A percentile compares a stretch with the other conserved stretches of the same genome.
Evolutionary conservation across 768 basidiomycete species (phyloP).

Genomic region (Serendipita sp.): DNA sequence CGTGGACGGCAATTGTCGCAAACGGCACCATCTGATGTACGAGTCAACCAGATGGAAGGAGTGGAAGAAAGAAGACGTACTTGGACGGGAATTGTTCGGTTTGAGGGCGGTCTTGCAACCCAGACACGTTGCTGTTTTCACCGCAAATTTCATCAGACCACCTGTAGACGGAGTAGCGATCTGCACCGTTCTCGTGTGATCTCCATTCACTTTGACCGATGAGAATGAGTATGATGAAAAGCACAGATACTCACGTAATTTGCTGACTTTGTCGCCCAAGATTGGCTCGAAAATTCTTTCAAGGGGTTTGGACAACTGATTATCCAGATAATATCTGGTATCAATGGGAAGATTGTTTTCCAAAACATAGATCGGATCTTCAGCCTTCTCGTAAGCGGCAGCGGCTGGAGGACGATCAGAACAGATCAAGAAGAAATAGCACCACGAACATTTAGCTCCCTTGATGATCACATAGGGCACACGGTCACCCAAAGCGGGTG

Average conservation of each 20-base stretch:
- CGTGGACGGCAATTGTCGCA: conserved; percentile 84
- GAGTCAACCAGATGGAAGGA: not conserved
- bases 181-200: conserved; percentile 88
- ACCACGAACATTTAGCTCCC: conserved; percentile 61
- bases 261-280: conserved; percentile 76
- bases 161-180: conserved; percentile 95
- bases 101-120: conserved; percentile 86
- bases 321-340: conserved; percentile 94
- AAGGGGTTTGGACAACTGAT: conserved; percentile 91
- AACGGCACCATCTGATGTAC: conserved; percentile 60
- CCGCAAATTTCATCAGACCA: conserved; percentile 96
- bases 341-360: conserved; percentile 98
- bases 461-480: conserved; percentile 99
- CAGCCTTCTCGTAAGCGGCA: conserved; percentile 96
- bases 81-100: conserved; percentile 54
- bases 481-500: conserved; percentile 93
- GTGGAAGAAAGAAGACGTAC: conserved; percentile 24
- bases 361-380: conserved; percentile 91
- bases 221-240: conserved; percentile 6
- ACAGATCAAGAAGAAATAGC: not conserved
- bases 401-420: conserved; percentile 40
- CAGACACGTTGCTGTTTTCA: conserved; percentile 86
- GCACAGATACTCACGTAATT: conserved; percentile 41
- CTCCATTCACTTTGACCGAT: conserved; percentile 59
- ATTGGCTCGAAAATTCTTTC: conserved; percentile 98